A percentile compares a stretch with the other conserved stretches of the same genome.
phyloP scores from a whole-genome alignment of 441 rosid genomes.

The Adansonia rubrostipa region DNA sequence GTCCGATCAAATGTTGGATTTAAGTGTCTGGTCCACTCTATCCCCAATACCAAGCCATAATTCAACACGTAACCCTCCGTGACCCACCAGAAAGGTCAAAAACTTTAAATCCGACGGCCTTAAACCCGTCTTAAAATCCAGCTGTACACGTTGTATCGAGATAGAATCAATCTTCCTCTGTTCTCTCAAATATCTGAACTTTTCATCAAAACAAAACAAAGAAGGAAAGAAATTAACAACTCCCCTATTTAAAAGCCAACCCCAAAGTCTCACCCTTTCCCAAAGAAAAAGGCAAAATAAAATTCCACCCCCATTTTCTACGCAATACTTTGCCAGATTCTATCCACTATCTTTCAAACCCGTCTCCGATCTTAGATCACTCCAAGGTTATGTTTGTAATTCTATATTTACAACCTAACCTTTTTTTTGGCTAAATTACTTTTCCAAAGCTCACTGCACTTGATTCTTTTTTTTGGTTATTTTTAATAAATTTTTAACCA shows the following conservation, averaged over 20 bases:
- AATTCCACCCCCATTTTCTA: slow-evolving; percentile 19
- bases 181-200: slow-evolving; percentile 22
- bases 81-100: slow-evolving; percentile 10
- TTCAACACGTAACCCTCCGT: slow-evolving; percentile 36
- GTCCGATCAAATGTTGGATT: slow-evolving; percentile 26
- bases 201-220: not conserved
- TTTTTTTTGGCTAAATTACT: not conserved
- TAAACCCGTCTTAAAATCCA: slow-evolving; percentile 22
- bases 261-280: slow-evolving; percentile 13
- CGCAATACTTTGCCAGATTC: slow-evolving; percentile 28
- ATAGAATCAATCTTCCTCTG: slow-evolving; percentile 5
- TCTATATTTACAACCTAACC: slow-evolving; percentile 16
- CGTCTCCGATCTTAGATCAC: slow-evolving; percentile 38
- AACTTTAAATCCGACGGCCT: slow-evolving; percentile 38
- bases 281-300: slow-evolving; percentile 21
- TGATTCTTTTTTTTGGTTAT: slow-evolving; percentile 5
- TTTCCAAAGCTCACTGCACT: slow-evolving; percentile 12
- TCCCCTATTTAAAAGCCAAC: slow-evolving; percentile 9
- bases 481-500: slow-evolving; percentile 7
- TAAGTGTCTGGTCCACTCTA: slow-evolving; percentile 38
- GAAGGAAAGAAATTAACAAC: not conserved
- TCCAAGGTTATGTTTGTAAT: slow-evolving; percentile 51
- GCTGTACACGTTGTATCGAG: slow-evolving; percentile 30
- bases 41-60: slow-evolving; percentile 22
- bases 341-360: slow-evolving; percentile 18